Percentiles rank a stretch among this genome's conserved stretches.
Conservation (phyloP, 1,139 yeast genomes). For the Magnusiomyces starmeri region DNA sequence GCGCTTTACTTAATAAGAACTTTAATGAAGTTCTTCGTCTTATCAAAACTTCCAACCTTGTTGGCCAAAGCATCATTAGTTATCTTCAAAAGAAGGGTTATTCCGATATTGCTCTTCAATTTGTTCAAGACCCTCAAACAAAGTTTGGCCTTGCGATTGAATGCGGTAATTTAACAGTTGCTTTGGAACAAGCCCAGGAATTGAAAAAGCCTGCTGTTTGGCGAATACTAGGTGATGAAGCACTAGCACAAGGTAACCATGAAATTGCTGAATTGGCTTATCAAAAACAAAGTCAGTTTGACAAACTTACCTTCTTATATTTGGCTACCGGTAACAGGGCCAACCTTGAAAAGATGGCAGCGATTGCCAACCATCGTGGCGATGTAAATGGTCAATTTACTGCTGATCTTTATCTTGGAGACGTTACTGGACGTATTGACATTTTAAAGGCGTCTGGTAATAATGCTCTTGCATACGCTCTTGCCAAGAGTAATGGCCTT, state of each 20-base stretch:
- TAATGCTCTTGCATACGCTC: constrained; percentile 83
- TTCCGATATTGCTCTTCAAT: constrained; percentile 83
- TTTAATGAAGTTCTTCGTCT: constrained; percentile 88
- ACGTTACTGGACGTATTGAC: constrained; percentile 67
- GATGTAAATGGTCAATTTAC: constrained; percentile 76
- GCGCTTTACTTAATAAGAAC: constrained; percentile 81
- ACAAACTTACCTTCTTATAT: constrained; percentile 82
- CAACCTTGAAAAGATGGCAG: constrained; percentile 75
- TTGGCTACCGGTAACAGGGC: constrained; percentile 71
- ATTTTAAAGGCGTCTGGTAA: constrained; percentile 73
- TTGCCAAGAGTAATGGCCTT: constrained; percentile 84
- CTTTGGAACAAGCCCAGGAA: constrained; percentile 80
- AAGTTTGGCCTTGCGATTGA: constrained; percentile 93
- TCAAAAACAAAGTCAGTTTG: constrained; percentile 81
- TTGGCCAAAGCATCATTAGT: constrained; percentile 94
- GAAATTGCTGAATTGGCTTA: constrained; percentile 80
- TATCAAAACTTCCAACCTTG: constrained; percentile 81
- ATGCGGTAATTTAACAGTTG: constrained; percentile 81
- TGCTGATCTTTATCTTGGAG: constrained; percentile 71
- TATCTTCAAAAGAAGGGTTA: constrained; percentile 92
- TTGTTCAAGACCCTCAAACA: constrained; percentile 93
- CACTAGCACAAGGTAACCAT: constrained; percentile 82
- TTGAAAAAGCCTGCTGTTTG: constrained; percentile 64
- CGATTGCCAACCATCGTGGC: constrained; percentile 83
- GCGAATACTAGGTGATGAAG: constrained; percentile 81